phyloP scores from a whole-genome alignment of 176 grass and related monocot species.

The Paspalum notatum region DNA sequence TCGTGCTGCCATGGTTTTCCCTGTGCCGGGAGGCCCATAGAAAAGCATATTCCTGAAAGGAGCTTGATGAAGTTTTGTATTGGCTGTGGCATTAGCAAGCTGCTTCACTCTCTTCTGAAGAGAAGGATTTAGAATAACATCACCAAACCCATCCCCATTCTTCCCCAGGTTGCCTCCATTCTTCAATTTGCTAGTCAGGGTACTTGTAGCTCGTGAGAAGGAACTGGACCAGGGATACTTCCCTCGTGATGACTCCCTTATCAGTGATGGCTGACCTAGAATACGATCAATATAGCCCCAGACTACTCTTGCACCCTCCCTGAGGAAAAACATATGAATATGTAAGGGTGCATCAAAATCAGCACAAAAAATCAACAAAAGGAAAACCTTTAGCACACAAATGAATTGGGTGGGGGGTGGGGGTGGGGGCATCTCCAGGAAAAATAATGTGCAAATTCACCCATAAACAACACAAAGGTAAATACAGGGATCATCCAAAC shows the following conservation, averaged over 20 bases:
- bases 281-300: conserved; percentile 99
- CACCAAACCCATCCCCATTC: conserved; percentile 88
- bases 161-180: conserved; percentile 59
- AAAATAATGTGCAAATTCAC: not conserved
- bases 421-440: no score
- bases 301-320: conserved; percentile 93
- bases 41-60: conserved; percentile 99
- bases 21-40: conserved; percentile 97
- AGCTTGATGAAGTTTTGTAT: conserved; percentile 96
- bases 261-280: conserved; percentile 94
- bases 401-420: no score
- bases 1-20: conserved; percentile 96
- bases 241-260: conserved; percentile 95
- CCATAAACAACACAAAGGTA: conserved; percentile 6
- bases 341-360: conserved; percentile 15
- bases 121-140: conserved; percentile 95
- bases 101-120: conserved; percentile 91
- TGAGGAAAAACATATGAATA: conserved; percentile 42
- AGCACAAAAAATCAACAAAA: not conserved
- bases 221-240: conserved; percentile 91
- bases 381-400: not conserved
- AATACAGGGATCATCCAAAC: not conserved
- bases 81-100: conserved; percentile 91
- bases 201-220: conserved; percentile 64
- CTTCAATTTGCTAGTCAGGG: conserved; percentile 65